Conservation (phyloP, 2,329 filamentous ascomycete species). For the Alternaria ethzedia region DNA sequence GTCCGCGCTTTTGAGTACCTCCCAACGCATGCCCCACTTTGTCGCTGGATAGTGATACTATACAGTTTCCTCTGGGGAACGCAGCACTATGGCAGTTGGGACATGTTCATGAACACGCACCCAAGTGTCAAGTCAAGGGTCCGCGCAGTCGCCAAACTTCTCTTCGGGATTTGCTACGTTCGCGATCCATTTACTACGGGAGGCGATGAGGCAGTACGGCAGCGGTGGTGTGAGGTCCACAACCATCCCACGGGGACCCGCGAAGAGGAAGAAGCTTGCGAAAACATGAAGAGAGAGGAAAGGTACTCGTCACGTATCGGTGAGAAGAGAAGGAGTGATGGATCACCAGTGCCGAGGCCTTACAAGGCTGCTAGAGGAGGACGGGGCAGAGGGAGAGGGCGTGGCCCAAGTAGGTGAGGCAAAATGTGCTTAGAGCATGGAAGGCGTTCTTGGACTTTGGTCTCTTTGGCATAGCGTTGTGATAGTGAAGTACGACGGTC, state of each 20-base stretch:
- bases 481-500: background rate
- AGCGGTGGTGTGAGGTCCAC: constrained; percentile 20
- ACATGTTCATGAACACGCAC: constrained; percentile 2
- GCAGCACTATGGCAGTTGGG: constrained; percentile 1
- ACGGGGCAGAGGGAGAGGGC: background rate
- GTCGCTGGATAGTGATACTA: constrained; percentile 22
- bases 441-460: background rate
- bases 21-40: constrained; percentile 11
- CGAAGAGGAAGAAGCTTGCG: background rate
- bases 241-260: constrained; percentile 3
- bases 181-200: constrained; percentile 13
- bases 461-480: background rate
- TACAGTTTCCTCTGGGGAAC: constrained; percentile 21
- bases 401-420: background rate
- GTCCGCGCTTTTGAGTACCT: constrained; percentile 17
- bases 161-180: constrained; percentile 10
- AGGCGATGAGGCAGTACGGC: constrained; percentile 9
- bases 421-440: no score
- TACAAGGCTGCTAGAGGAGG: background rate
- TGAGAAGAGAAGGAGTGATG: background rate
- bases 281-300: background rate
- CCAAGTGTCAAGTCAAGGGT: background rate
- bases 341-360: constrained; percentile 1
- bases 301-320: background rate
- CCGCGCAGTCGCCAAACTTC: constrained; percentile 11